These are phyloP conservation scores for Anisodus tanguticus DNA, from an alignment of 257 asterid species.

Conservation along the genomic window DNA sequence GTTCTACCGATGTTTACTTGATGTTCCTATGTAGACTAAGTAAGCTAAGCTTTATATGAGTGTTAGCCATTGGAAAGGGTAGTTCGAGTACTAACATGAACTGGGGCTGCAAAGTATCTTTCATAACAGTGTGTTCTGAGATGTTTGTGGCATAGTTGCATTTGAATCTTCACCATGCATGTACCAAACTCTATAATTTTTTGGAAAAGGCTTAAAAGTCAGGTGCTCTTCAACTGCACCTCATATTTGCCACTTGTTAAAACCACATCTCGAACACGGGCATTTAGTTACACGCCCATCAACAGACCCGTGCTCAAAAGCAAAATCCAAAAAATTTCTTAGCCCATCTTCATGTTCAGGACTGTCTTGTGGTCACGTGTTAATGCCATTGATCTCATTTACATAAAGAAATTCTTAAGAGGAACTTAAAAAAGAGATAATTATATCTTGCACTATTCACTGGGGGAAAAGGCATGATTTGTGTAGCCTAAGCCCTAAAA, in stretches of 20 bases:
- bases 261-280: too few species aligned
- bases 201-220: too few species aligned
- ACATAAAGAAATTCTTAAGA: background rate
- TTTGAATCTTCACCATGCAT: conserved; percentile 23
- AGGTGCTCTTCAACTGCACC: too few species aligned
- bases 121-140: background rate
- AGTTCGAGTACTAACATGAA: background rate
- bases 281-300: too few species aligned
- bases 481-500: background rate
- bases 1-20: background rate
- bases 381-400: too few species aligned
- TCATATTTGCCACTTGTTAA: too few species aligned
- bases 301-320: too few species aligned
- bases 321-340: too few species aligned
- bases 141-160: background rate
- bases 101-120: background rate
- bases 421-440: background rate
- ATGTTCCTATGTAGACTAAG: background rate
- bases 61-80: background rate
- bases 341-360: too few species aligned
- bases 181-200: too few species aligned
- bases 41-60: background rate
- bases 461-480: background rate
- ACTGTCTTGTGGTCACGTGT: too few species aligned
- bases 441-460: background rate